phyloP scores from a whole-genome alignment of 495 filamentous ascomycete genomes.

The Thermochaetoides thermophila region DNA sequence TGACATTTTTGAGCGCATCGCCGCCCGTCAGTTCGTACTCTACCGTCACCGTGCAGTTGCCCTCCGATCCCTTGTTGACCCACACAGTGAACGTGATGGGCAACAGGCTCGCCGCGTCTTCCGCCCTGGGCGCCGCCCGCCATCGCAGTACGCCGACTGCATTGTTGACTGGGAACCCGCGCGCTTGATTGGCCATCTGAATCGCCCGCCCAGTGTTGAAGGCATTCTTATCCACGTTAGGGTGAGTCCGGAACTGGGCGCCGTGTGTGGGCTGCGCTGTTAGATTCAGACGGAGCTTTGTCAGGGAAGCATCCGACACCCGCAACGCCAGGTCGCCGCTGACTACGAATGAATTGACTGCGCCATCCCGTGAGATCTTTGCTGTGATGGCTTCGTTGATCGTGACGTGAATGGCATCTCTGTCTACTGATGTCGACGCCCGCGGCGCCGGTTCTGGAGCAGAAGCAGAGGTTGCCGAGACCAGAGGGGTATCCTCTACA shows the following conservation, averaged over 20 bases:
- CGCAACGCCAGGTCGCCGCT: slow-evolving; percentile 82
- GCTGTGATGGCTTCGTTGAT: slow-evolving; percentile 79
- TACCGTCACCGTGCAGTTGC: slow-evolving; percentile 69
- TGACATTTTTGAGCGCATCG: slow-evolving; percentile 62
- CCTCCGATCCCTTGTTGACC: slow-evolving; percentile 72
- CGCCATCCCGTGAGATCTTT: slow-evolving; percentile 72
- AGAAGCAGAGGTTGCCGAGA: slow-evolving; percentile 47
- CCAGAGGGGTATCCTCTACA: slow-evolving; percentile 58
- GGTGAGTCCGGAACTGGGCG: slow-evolving; percentile 82
- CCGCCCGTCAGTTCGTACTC: slow-evolving; percentile 84
- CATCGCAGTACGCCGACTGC: slow-evolving; percentile 79
- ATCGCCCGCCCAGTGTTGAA: slow-evolving; percentile 68
- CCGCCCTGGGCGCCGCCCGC: slow-evolving; percentile 57
- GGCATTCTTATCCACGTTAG: slow-evolving; percentile 76
- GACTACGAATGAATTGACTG: slow-evolving; percentile 67
- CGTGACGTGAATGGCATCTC: slow-evolving; percentile 71
- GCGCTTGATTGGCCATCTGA: slow-evolving; percentile 68
- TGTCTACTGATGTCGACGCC: slow-evolving; percentile 49
- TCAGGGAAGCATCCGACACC: slow-evolving; percentile 72
- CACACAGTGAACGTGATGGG: slow-evolving; percentile 92
- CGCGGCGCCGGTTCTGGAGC: slow-evolving; percentile 41
- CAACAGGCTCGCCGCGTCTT: slow-evolving; percentile 57
- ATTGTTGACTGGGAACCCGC: slow-evolving; percentile 84
- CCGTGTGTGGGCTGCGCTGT: slow-evolving; percentile 56
- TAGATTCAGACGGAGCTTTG: slow-evolving; percentile 75